Evolutionary conservation across 1,284 basidiomycete genomes (phyloP), one percentile per base, ranked within the genome.

Genomic region (Irpex lacteus): DNA sequence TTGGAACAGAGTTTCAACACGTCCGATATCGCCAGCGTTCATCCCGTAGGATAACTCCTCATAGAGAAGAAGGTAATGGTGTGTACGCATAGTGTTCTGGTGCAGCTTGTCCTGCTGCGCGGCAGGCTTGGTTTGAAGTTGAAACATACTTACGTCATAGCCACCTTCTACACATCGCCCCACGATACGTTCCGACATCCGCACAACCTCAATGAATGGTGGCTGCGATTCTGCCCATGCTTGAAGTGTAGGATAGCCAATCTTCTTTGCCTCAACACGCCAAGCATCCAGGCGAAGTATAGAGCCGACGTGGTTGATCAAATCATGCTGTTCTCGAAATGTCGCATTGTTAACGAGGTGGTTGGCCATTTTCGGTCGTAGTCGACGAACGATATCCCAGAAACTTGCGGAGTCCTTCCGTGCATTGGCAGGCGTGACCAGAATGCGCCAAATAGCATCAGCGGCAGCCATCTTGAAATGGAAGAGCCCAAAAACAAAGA

Each of bases 381-480:
- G 60, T 0, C 66, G 34, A 0, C 64, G 65, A 9, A 73, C 65
- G 32, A 69, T 64, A 4, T 60, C 37, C 36, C 72, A 65, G 1
- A 74, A 52, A 53, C 63, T 66, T 1, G 65, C 72, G 0, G 60
- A 4, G 61, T 76, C 75, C 0, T 56, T 18, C 2, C 66, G 62
- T 0, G 68, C 62, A 0, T 13, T 47, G 13, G 66, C 66, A 0
- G 66, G 69, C 1, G 60, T 44, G 13, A 78, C 70, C 6, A 71
- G 73, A 0, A 73, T 66, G 1, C 72, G 59, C 74, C 75, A 80
- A 1, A 80, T 62, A 0, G 77, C 72, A 65, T 80, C 75, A 0
- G 72, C 73, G 13, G 70, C 72, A 0, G 77, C 77, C 79, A 80
- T 80, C 65, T 77, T 75, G 37, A 76, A 63, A 52, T 81, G 78